Base-by-base conservation (phyloP, 306 rosid species). In the Castanopsis chinensis region DNA sequence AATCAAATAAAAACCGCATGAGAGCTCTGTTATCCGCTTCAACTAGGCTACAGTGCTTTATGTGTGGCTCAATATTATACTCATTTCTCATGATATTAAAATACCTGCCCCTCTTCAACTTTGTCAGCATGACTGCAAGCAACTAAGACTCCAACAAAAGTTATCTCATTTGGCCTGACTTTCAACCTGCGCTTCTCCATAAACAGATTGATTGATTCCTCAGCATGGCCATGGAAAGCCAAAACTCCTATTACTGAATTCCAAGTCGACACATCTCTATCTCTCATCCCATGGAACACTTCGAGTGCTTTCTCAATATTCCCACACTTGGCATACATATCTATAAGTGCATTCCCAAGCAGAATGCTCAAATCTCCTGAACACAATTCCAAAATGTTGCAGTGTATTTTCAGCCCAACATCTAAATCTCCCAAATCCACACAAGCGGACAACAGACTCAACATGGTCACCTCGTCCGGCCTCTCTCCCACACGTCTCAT, bases 51-150 rank as follows among this genome's bases (percentile, higher is more conserved):
- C 32, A 91, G 73, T 92, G 99, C 83, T 72, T 87, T 76, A 89
- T 83, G 57, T 77, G 83, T 21, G 98, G 92, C 72, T 87, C 88
- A 53, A 92, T 88, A 67, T 77, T 76, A 69, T 85, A 89, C 69
- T 75, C 69, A 71, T 21, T 86, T 76, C 60, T 87, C 95, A 91
- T 89, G 30, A 88, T 87, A 85, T 81, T 84, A 83, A 92, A 91
- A 80, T 88, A 92, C 10, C 71, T 15, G 13, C 51, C 97, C 97
- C 86, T 89, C 92, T n/a, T 86, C 84, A 70, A 91, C 87, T 84
- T 90, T 87, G 41, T 97, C 98, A 6, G 91, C 95, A 85, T 94
- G 98, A 71, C 99, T 92, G 76, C 99, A 95, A 55, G 97, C 97
- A 72, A 76, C 90, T 78, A 95, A 86, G 78, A 91, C 98, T 28